Base-by-base conservation (phyloP, 768 basidiomycete species). In the Austroboletus eburneus region DNA sequence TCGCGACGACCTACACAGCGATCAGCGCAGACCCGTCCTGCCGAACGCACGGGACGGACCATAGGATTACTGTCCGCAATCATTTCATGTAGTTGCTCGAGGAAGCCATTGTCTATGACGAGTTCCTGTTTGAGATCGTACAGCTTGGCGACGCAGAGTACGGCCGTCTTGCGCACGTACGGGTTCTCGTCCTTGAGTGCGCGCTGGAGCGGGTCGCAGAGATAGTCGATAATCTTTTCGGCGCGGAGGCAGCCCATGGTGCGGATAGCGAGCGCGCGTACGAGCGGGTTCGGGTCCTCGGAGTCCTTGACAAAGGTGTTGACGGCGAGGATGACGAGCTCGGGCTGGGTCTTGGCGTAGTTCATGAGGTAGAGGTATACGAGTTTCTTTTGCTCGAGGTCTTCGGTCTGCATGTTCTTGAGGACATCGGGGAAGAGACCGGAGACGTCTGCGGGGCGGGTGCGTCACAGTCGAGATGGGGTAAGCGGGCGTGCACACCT, bases 281-380 rank as follows among this genome's bases (percentile, higher is more conserved):
- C 89, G 45, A 98, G 87, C 0, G 96, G 96, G 60, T 99, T 98
- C 9, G 90, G 83, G 63, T 98, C 96, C 55, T 94, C 92, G 1
- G 92, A 85, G 67, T 99, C 96, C 75, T 96, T 83, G 53, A 99
- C 96, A 63, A 99, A 97, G 8, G 95, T 99, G 63, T 98, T 99
- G 50, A 99, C 96, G 23, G 96, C 96, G 38, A 99, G 78, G 62
- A 99, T 98, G 69, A 97, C 94, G 51, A 98, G 88, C 63, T 99
- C 96, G 0, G 96, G 96, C 62, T 99, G 96, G 0, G 95, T 94
- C 65, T 96, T 96, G 27, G 95, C 95, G 56, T 98, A 99, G 73
- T 99, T 99, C 89, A 98, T 97, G 49, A 99, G 83, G 68, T 97
- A 97, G 20, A 96, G 80, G 61, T 96, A 98, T n/a, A 98, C 96